Conservation (phyloP, 2,329 filamentous ascomycete genomes). For the Sphaerulina musiva region DNA sequence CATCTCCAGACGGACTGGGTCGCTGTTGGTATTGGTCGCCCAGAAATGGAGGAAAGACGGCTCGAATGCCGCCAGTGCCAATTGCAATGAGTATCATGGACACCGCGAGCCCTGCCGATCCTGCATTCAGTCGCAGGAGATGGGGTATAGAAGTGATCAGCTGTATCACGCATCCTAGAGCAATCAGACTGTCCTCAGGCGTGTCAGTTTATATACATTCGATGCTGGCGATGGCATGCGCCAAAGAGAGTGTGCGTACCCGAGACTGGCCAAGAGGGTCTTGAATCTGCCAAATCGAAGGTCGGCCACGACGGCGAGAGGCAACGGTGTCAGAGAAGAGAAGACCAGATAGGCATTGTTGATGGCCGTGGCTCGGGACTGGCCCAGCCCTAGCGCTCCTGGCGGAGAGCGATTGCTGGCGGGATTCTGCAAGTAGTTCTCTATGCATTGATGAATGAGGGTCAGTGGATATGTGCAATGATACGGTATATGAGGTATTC, state of each 20-base stretch:
- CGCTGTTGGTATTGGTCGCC: conserved; percentile 1
- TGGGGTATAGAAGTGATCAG: conserved; percentile 6
- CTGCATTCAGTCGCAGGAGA: not conserved
- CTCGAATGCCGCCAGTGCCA: conserved; percentile 9
- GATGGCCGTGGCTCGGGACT: conserved; percentile 12
- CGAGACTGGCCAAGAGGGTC: conserved; percentile 6
- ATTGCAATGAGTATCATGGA: conserved; percentile 9
- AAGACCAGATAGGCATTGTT: conserved; percentile 11
- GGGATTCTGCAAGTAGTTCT: conserved; percentile 15
- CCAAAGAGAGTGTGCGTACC: not conserved
- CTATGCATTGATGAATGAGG: conserved; percentile 1
- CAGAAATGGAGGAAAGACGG: conserved; percentile 7
- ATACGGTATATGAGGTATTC: no score
- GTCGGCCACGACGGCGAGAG: conserved; percentile 10
- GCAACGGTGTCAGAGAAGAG: conserved; percentile 8
- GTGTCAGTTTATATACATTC: no score
- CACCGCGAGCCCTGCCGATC: conserved; percentile 1
- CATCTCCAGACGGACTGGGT: no score
- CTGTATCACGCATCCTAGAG: conserved; percentile 9
- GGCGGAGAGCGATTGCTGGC: not conserved
- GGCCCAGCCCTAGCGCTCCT: conserved; percentile 13
- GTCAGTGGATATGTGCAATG: no score
- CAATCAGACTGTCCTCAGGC: not conserved
- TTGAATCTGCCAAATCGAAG: conserved; percentile 6
- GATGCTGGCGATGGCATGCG: no score